Evolutionary conservation across 2,329 filamentous ascomycete species (phyloP), one percentile per base, ranked within the genome.

Genomic region (Ophiobolus disseminans): DNA sequence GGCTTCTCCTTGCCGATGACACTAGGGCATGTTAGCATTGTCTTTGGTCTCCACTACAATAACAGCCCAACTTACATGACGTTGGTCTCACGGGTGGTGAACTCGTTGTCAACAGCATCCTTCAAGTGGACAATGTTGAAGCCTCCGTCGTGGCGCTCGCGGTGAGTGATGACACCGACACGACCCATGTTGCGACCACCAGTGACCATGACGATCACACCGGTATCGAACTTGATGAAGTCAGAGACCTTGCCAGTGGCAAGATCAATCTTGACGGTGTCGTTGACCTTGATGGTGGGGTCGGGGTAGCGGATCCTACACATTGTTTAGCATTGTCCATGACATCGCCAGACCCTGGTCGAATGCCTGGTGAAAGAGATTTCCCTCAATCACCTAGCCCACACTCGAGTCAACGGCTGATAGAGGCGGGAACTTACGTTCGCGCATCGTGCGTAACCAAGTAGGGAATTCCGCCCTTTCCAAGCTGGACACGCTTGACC

Each of bases 371-470:
- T 91, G 93, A 48, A 52, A 52, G 49, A 68, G 62, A 60, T 67
- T 59, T 53, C 60, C 63, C 66, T 67, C 61, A 47, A 52, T 50
- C 64, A 70, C 63, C 68, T 68, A 68, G 68, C 69, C 70, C 69
- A 73, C 69, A 70, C 69, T 70, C 54, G 68, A 68, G 93, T 91
- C 93, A 97, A 97, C 93, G 93, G 88, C 93, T 97, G 93, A 97
- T 92, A 94, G 92, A 97, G 91, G 89, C 89, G 82, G 85, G 88
- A 89, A 97, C 93, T 96, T 85, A 99, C 93, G 94, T 99, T 91
- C 94, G 89, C 83, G 94, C 94, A 94, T 99, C 94, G 90, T 99
- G 94, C 92, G 94, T 99, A 90, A 99, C 94, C 91, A 97, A 97
- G 92, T 96, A 99, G 95, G 94, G 94, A 88, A 99, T 96, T 85